Conservation (phyloP, 2,329 filamentous ascomycete genomes). For the Fonsecaea pugnacius region DNA sequence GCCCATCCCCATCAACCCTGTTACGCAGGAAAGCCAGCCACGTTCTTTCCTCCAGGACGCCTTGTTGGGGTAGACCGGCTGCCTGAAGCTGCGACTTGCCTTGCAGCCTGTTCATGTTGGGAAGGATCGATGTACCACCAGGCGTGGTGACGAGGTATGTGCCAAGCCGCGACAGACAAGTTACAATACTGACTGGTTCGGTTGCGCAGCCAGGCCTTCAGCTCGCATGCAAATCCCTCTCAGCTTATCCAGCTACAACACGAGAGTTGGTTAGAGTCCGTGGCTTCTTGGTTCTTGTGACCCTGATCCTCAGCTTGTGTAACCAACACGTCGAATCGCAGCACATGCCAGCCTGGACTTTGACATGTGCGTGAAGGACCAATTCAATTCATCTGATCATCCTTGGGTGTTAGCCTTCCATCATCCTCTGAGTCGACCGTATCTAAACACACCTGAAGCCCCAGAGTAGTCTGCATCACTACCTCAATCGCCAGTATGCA, state of each 20-base stretch:
- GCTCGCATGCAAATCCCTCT: conserved; percentile 5
- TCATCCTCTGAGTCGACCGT: neutral
- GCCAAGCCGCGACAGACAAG: conserved; percentile 7
- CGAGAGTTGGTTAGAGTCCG: neutral
- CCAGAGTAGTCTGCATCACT: neutral
- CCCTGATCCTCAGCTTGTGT: conserved; percentile 9
- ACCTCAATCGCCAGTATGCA: conserved; percentile 7
- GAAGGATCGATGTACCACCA: neutral
- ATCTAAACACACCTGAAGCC: neutral
- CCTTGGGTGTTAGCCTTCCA: neutral
- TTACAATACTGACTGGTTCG: conserved; percentile 15
- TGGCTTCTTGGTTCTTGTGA: neutral
- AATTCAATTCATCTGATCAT: neutral
- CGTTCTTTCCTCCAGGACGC: neutral
- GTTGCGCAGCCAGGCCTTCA: conserved; percentile 2
- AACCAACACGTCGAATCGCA: neutral
- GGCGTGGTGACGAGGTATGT: neutral
- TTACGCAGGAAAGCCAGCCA: neutral
- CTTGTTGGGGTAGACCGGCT: neutral
- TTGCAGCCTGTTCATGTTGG: neutral
- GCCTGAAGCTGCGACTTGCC: neutral
- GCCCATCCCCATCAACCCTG: neutral
- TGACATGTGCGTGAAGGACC: neutral
- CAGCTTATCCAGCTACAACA: conserved; percentile 9
- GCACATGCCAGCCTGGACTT: neutral